phyloP scores from a whole-genome alignment of 116 monocot genomes.

The Cymodocea nodosa region DNA sequence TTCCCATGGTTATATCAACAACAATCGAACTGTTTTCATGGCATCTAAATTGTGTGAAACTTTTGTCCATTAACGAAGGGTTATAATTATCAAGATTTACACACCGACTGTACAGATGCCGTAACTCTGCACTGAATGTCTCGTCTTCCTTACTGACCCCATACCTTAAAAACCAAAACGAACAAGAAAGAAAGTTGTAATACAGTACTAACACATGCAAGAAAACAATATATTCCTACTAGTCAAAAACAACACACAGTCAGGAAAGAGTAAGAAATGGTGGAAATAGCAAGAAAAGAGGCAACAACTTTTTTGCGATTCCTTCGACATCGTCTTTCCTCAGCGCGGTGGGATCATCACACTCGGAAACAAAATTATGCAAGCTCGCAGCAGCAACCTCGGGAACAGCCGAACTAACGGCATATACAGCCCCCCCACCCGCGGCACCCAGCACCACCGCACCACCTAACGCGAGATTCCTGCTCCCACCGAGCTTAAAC shows the following conservation, averaged over 20 bases:
- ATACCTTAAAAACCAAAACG: conserved; percentile 35
- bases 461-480: conserved; percentile 32
- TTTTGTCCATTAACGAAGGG: not conserved
- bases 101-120: conserved; percentile 65
- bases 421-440: conserved; percentile 34
- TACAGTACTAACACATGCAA: not conserved
- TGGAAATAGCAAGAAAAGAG: not conserved
- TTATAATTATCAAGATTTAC: conserved; percentile 1
- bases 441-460: conserved; percentile 59
- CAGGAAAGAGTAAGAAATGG: not conserved
- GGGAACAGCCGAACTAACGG: conserved; percentile 44
- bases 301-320: conserved; percentile 35
- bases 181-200: not conserved
- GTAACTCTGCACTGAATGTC: conserved; percentile 60
- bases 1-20: not conserved
- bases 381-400: conserved; percentile 66
- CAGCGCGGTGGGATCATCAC: conserved; percentile 52
- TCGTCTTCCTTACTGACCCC: conserved; percentile 76
- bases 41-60: not conserved
- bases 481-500: conserved; percentile 25
- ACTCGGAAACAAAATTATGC: conserved; percentile 59
- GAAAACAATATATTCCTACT: not conserved
- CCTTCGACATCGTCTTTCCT: conserved; percentile 51
- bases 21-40: not conserved
- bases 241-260: not conserved